Base-by-base conservation (phyloP, 2,329 filamentous ascomycete species). In the Zalaria obscura region DNA sequence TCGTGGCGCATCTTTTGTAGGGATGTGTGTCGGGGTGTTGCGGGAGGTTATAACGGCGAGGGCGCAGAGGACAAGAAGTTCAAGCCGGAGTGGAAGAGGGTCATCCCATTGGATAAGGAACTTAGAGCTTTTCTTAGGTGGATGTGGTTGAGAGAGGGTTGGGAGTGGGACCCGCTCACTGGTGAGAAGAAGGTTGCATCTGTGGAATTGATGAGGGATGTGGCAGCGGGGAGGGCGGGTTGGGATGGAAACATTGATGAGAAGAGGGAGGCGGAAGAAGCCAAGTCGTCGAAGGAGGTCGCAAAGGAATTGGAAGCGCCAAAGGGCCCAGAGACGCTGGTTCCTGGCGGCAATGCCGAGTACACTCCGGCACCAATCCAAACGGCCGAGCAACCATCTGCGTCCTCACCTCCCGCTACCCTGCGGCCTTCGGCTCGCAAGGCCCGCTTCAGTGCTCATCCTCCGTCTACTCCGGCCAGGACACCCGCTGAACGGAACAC, bases 1-100 rank as follows among this genome's bases (percentile, higher is more conserved):
- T 88, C 82, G 54, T 95, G 86, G 83, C 76, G 88, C 3, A 94
- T 95, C 48, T 95, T 95, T 60, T 94, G 86, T 57, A 76, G 88
- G 2, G 88, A 95, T 56, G 68, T 72, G 28, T 59, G 93, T 25
- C 72, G 87, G 5, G 80, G 77, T 0, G 59, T 78, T 11, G 76
- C 80, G 1, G 57, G 62, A 6, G 75, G 79, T 47, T 85, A 80
- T 74, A 78, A 76, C 52, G 82, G 81, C 1, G 66, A 52, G 55
- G 73, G 49, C 48, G 63, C 52, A 49, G 63, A 53, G 45, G 60
- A 40, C 9, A 54, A 56, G 27, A 42, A 41, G 27, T 86, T 88
- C 55, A 78, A 86, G 51, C 84, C 86, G 0, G 88, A 95, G 60
- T 95, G 88, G 88, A 91, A 87, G 72, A 73, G 84, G 3, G 86